Conservation (phyloP, 768 basidiomycete genomes). For the Lepiota venenata region DNA sequence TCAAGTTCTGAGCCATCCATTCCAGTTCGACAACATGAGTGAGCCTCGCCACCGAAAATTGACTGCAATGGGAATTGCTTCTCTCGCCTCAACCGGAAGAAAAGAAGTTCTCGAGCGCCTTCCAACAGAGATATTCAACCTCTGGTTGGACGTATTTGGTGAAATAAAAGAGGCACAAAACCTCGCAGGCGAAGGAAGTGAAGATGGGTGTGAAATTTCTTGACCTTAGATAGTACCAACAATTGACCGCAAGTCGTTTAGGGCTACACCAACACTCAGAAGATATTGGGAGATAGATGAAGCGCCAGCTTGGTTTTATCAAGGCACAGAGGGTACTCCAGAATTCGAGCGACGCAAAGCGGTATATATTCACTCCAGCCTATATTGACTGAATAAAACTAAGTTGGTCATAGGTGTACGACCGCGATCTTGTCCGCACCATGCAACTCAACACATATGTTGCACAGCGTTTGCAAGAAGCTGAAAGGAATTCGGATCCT, state of each 20-base stretch:
- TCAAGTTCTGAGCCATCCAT: background rate
- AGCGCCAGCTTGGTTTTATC: constrained; percentile 56
- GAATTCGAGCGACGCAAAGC: constrained; percentile 75
- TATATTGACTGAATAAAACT: constrained; percentile 6
- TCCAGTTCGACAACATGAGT: constrained; percentile 87
- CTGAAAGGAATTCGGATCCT: constrained; percentile 56
- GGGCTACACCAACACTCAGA: constrained; percentile 41
- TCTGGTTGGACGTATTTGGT: constrained; percentile 88
- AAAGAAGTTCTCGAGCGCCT: constrained; percentile 71
- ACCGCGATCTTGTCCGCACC: constrained; percentile 70
- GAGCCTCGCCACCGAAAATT: constrained; percentile 84
- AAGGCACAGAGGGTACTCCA: constrained; percentile 62
- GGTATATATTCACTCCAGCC: constrained; percentile 36
- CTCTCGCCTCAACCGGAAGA: constrained; percentile 71
- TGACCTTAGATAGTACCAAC: no score
- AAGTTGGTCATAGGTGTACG: constrained; percentile 49
- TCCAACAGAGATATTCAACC: constrained; percentile 72
- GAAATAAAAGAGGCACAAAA: constrained; percentile 74
- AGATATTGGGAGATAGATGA: constrained; percentile 71
- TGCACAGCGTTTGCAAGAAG: constrained; percentile 55
- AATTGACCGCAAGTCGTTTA: constrained; percentile 3
- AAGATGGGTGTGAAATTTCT: background rate
- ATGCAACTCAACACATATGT: constrained; percentile 62
- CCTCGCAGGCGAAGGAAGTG: constrained; percentile 10
- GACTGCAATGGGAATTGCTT: constrained; percentile 76